Conservation (phyloP, 257 asterid genomes). For the Ilex asprella region DNA sequence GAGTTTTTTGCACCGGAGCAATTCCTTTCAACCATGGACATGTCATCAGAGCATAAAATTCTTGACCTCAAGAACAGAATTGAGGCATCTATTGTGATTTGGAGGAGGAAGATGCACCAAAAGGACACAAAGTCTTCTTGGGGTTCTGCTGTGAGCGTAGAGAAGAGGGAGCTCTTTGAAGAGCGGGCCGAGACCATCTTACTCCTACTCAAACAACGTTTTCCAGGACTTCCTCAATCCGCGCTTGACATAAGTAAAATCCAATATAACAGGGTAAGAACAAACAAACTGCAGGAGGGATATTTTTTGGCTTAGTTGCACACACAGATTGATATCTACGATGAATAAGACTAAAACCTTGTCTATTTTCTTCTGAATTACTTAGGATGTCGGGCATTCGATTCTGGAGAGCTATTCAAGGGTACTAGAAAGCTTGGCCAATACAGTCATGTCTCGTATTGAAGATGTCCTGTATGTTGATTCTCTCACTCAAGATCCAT, state of each 20-base stretch:
- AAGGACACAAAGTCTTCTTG: background rate
- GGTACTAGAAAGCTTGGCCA: background rate
- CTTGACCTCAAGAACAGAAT: constrained; percentile 1
- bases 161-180: background rate
- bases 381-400: background rate
- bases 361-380: background rate
- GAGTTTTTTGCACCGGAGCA: background rate
- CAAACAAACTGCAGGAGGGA: background rate
- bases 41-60: background rate
- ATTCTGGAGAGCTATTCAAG: constrained; percentile 1
- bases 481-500: background rate
- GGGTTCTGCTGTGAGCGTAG: background rate
- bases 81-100: background rate
- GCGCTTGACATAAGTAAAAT: background rate
- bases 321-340: background rate
- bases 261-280: background rate
- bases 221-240: background rate
- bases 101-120: background rate
- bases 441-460: background rate
- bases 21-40: background rate
- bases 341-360: too few relatives aligned
- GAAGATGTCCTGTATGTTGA: background rate
- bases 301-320: too few relatives aligned
- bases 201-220: too few relatives aligned
- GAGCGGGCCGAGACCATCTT: too few relatives aligned